Evolutionary conservation across 202 grass and related monocot species (phyloP).

Genomic region (Cymbopogon flexuosus): DNA sequence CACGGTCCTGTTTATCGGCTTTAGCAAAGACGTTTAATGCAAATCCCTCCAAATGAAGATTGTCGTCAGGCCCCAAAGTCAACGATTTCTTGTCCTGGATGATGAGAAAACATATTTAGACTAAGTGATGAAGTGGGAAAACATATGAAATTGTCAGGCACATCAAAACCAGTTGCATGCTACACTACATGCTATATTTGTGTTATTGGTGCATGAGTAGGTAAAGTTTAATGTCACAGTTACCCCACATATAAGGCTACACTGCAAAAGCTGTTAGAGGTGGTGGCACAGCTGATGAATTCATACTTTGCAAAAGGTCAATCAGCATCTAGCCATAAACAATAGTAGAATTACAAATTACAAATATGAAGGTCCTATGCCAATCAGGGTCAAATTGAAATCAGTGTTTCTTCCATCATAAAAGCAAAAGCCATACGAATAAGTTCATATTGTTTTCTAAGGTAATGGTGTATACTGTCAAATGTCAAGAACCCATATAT

Average conservation of each 20-base stretch:
- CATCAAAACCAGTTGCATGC: neutral
- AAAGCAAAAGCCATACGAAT: neutral
- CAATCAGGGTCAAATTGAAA: neutral
- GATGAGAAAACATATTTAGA: slow-evolving; percentile 28
- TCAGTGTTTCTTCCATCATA: neutral
- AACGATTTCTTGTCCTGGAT: slow-evolving; percentile 83
- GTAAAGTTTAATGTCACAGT: neutral
- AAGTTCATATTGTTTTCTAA: neutral
- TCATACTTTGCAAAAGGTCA: neutral
- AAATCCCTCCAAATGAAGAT: slow-evolving; percentile 92
- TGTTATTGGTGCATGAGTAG: neutral
- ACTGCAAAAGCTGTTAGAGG: neutral
- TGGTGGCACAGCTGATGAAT: neutral
- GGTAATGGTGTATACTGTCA: neutral
- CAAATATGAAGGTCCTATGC: neutral
- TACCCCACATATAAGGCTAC: neutral
- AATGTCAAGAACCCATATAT: neutral
- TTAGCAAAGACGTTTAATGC: slow-evolving; percentile 91
- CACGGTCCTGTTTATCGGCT: slow-evolving; percentile 95
- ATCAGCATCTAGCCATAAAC: neutral
- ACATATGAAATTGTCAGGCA: neutral
- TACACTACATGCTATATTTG: neutral
- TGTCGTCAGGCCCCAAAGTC: slow-evolving; percentile 65
- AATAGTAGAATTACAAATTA: neutral
- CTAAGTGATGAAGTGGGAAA: slow-evolving; percentile 7